Base-by-base conservation (phyloP, 2,329 filamentous ascomycete genomes). In the Aureobasidium namibiae region DNA sequence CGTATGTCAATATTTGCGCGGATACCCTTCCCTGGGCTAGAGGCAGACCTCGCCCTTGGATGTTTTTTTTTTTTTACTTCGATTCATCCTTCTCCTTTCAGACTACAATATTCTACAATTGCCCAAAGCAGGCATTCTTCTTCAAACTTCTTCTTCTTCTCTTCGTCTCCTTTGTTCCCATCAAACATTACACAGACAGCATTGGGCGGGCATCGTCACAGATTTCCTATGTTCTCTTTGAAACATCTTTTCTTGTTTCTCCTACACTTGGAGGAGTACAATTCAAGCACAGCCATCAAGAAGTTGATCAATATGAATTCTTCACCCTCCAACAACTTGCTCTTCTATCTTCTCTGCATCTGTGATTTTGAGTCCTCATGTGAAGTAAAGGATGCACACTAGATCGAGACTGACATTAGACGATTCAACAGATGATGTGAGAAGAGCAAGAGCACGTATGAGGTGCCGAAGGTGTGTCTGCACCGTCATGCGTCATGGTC, bases 11-110 rank as follows among this genome's bases (percentile, higher is more conserved):
- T 42, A 48, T 52, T 53, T n/a, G 48, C 48, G 54, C 54, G 54
- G 53, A 59, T 59, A 59, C 57, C 57, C 57, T 59, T 59, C 57
- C 53, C 34, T 38, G 57, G 44, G 57, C 57, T 59, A 34, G 57
- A 59, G 57, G 57, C 46, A 59, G 48, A 50, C 57, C 57, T 59
- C 57, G 57, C 57, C 44, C 57, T 48, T 53, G 24, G 34, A 44
- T 53, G 38, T 50, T 45, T 42, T 59, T 53, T 41, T 26, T 45
- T 23, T 29, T 50, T n/a, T n/a, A n/a, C 36, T 34, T 45, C n/a
- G 23, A 36, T 26, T 42, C n/a, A 24, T 56, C 36, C 33, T 33
- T 24, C 46, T 39, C 39, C 26, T 53, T 24, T 34, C 14, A 24
- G n/a, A 31, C 7, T 42, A 48, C 33, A 58, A 45, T 36, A 36